phyloP scores from a whole-genome alignment of 31 red algal species.

The Porphyra umbilicalis region DNA sequence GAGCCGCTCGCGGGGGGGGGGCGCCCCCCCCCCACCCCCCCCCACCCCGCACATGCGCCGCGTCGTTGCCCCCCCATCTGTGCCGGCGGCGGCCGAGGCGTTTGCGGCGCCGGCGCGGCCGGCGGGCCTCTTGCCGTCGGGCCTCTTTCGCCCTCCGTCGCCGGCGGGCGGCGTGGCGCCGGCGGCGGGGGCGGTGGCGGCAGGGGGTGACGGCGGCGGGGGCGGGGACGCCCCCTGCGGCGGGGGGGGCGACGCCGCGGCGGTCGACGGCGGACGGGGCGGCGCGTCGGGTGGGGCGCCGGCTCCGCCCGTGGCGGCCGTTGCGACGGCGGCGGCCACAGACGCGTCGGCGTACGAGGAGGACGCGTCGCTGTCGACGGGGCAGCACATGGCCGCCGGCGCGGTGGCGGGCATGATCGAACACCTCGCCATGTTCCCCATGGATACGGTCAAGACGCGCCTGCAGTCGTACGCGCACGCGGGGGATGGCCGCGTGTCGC shows the following conservation, averaged over 20 bases:
- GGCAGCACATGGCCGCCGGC: constrained; percentile 76
- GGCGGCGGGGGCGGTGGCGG: too few species aligned
- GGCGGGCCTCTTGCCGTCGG: neutral
- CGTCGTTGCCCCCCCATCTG: neutral
- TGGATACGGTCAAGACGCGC: constrained; percentile 73
- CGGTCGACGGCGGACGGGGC: neutral
- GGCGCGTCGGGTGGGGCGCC: neutral
- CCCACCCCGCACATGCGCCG: neutral
- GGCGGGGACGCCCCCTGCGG: too few species aligned
- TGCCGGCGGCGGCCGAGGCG: neutral
- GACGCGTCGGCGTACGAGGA: neutral
- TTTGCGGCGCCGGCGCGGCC: neutral
- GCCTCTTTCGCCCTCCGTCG: neutral
- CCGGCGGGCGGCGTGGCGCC: neutral
- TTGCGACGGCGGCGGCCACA: neutral
- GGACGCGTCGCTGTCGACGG: constrained; percentile 9
- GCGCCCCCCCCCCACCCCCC: neutral
- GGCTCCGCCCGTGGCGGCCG: neutral
- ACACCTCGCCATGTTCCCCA: constrained; percentile 60
- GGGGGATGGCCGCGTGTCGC: neutral
- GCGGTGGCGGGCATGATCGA: constrained; percentile 64
- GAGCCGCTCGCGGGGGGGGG: neutral
- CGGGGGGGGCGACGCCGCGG: neutral
- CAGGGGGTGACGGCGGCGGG: too few species aligned
- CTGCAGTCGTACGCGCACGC: constrained; percentile 54